Base-by-base conservation (phyloP, 768 basidiomycete species). In the Cystobasidiopsis lactophilus region DNA sequence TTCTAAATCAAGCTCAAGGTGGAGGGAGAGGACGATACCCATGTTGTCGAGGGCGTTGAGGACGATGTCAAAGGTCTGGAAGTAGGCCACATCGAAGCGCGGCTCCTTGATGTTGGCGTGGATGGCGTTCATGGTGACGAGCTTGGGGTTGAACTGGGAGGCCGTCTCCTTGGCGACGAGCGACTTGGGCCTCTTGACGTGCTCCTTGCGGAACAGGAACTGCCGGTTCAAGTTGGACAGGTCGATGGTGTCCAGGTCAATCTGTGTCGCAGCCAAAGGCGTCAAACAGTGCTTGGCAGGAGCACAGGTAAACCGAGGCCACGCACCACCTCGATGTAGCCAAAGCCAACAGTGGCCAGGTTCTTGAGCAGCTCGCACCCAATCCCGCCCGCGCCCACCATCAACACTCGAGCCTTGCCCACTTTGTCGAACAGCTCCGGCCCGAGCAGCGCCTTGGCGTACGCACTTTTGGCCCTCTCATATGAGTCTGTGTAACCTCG, bases 161-260 rank as follows among this genome's bases (percentile, higher is more conserved):
- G 82, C 86, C 1, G 82, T 82, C 62, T 79, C 78, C 1, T 82
- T 80, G 14, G 85, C 86, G 18, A 85, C 88, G 68, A 89, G 63
- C 2, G 91, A 83, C 70, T 98, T 98, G 61, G 88, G 81, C 63
- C 93, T 83, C 64, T 93, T 93, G 52, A 98, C 82, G 62, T 96
- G 88, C 63, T 91, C 91, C 69, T 95, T 96, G 57, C 76, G 75
- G 69, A 98, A 98, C 38, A 98, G 71, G 66, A 96, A 98, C 62
- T 96, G 91, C 21, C 91, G 76, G 63, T 98, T 98, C 50, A 96
- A 71, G 65, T 98, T 98, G 46, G 86, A 91, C 40, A 98, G 73
- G 72, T 98, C 91, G 66, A 98, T 98, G 19, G 91, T 98, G 68
- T 98, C 91, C 57, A 98, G 73, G 68, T 98, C 91, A 54, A 98